phyloP scores from a whole-genome alignment of 1,284 basidiomycete genomes.

The Stygiomarasmius scandens region DNA sequence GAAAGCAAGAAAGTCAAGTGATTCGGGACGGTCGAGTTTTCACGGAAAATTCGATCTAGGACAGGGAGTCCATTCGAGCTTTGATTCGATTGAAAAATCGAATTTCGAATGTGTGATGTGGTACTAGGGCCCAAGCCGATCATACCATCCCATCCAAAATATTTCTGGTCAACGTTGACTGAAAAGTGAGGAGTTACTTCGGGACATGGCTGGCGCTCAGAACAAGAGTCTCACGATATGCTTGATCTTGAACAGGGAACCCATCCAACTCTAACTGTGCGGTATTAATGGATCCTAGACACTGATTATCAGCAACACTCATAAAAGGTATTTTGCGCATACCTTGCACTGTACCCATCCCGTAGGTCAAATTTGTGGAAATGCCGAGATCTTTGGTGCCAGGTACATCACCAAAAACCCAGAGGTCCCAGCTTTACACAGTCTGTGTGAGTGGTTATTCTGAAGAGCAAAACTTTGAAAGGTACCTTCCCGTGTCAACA shows the following conservation, averaged over 20 bases:
- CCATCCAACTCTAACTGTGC: neutral
- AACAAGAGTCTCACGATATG: neutral
- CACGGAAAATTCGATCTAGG: neutral
- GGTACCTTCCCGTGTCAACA: constrained; percentile 2
- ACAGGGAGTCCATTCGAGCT: neutral
- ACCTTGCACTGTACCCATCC: neutral
- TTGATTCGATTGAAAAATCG: too few species aligned
- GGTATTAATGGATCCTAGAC: neutral
- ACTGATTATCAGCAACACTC: neutral
- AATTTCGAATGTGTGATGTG: neutral
- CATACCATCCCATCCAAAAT: neutral
- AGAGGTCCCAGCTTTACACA: neutral
- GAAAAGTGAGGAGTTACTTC: neutral
- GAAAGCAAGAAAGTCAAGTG: neutral
- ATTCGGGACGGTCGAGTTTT: neutral
- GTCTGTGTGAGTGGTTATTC: neutral
- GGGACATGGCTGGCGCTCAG: neutral
- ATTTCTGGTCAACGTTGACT: neutral
- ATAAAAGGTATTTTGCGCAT: neutral
- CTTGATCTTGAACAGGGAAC: constrained; percentile 1
- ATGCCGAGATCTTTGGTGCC: neutral
- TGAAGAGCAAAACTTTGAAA: neutral
- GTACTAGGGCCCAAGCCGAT: neutral
- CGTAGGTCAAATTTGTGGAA: neutral
- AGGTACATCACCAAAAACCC: neutral